Conservation (phyloP, 2,329 filamentous ascomycete species). For the Pseudofabraea citricarpa region DNA sequence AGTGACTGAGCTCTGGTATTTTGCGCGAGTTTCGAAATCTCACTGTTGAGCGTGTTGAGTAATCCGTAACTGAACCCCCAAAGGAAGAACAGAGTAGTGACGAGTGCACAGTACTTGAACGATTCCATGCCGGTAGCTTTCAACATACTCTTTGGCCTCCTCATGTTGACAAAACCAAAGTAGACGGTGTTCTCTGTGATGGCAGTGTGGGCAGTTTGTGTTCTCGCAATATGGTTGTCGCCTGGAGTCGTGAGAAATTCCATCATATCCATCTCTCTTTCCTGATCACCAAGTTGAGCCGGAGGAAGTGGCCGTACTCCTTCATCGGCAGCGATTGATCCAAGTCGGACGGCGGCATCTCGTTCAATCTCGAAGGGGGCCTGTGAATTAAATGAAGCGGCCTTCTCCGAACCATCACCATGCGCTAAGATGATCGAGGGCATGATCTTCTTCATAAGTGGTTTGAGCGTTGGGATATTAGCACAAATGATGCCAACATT, state of each 20-base stretch:
- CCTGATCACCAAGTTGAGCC: constrained; percentile 8
- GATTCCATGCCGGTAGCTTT: constrained; percentile 59
- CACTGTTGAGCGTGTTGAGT: constrained; percentile 73
- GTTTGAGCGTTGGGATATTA: constrained; percentile 89
- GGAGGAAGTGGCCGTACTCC: constrained; percentile 8
- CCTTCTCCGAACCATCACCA: constrained; percentile 9
- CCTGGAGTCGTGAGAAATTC: constrained; percentile 23
- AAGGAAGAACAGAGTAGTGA: constrained; percentile 78
- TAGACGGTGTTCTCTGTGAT: constrained; percentile 43
- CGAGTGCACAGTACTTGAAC: constrained; percentile 66
- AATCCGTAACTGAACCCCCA: constrained; percentile 92
- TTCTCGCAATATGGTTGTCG: constrained; percentile 3
- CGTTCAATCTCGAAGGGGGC: not conserved
- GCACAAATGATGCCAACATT: constrained; percentile 87
- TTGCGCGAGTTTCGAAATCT: constrained; percentile 58
- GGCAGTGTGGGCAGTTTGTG: constrained; percentile 4
- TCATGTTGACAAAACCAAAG: constrained; percentile 74
- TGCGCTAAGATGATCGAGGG: constrained; percentile 22
- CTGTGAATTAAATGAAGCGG: constrained; percentile 14
- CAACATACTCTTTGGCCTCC: constrained; percentile 65
- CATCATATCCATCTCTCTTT: constrained; percentile 19
- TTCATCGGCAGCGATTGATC: not conserved
- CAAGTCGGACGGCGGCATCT: not conserved
- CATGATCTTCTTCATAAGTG: constrained; percentile 56
- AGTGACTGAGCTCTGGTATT: constrained; percentile 54